phyloP scores from a whole-genome alignment of 2,329 filamentous ascomycete genomes.

The Calonectria pseudoturangicola region DNA sequence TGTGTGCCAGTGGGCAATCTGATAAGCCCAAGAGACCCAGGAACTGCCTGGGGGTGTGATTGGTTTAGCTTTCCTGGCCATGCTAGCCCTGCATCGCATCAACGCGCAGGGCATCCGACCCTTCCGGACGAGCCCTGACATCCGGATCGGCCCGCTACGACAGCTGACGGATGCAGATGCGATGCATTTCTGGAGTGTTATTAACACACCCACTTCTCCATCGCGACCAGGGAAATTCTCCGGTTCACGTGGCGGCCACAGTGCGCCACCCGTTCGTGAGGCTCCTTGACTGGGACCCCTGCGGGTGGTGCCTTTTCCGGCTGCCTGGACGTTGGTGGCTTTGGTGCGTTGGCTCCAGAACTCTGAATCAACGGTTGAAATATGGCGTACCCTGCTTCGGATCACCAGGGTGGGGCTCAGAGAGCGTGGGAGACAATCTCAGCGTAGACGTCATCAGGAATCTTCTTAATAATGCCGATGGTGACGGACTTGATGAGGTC shows the following conservation, averaged over 20 bases:
- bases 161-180: constrained; percentile 25
- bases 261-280: constrained; percentile 42
- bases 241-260: constrained; percentile 39
- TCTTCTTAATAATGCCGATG: constrained; percentile 89
- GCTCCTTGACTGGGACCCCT: constrained; percentile 36
- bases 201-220: not conserved
- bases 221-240: constrained; percentile 39
- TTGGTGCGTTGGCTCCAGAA: constrained; percentile 17
- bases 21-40: constrained; percentile 13
- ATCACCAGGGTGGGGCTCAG: constrained; percentile 58
- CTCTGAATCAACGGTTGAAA: not conserved
- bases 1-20: not conserved
- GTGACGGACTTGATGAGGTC: constrained; percentile 90
- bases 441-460: constrained; percentile 91
- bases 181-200: constrained; percentile 26
- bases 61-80: not conserved
- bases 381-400: not conserved
- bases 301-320: constrained; percentile 34
- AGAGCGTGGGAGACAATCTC: constrained; percentile 93
- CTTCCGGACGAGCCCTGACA: constrained; percentile 32
- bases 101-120: constrained; percentile 30
- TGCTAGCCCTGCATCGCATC: constrained; percentile 23
- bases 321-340: constrained; percentile 25
- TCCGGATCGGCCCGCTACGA: constrained; percentile 30
- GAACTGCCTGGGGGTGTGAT: constrained; percentile 10